Conservation (phyloP, 371 early-diverging fungal genomes). For the Apophysomyces variabilis region DNA sequence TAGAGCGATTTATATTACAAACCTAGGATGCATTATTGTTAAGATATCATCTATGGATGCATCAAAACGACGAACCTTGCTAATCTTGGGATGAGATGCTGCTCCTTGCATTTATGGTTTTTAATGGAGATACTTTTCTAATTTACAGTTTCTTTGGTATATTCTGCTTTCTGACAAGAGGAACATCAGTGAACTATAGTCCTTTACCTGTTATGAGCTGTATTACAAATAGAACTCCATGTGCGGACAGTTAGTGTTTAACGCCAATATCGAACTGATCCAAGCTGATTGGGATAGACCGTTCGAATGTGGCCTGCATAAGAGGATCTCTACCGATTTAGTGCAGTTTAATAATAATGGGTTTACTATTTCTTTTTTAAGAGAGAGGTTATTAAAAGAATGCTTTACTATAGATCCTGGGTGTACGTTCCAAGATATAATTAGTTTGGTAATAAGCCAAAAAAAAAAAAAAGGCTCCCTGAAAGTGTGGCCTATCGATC, state of each 20-base stretch:
- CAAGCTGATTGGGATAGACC: not conserved
- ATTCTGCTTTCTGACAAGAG: not conserved
- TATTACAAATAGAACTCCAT: not conserved
- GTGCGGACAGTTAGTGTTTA: not conserved
- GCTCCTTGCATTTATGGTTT: not conserved
- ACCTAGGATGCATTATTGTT: not conserved
- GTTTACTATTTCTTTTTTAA: too few species aligned
- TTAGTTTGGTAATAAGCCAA: too few species aligned
- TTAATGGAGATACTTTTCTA: not conserved
- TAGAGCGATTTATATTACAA: not conserved
- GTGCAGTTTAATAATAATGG: too few species aligned
- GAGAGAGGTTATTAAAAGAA: too few species aligned
- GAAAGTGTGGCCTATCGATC: too few species aligned
- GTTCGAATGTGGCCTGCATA: slow-evolving; percentile 1
- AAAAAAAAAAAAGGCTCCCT: too few species aligned
- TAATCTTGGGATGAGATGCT: not conserved
- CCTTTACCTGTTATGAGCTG: too few species aligned
- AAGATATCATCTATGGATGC: too few species aligned
- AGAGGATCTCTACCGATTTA: too few species aligned
- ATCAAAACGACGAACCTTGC: too few species aligned
- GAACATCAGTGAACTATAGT: not conserved
- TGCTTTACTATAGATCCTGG: too few species aligned
- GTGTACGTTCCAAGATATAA: too few species aligned
- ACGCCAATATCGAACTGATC: not conserved
- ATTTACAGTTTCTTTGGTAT: not conserved